A percentile compares a stretch with the other conserved stretches of the same genome.
These are phyloP conservation scores for Phytophthora agathidicida DNA, from an alignment of 352 stramenopile genomes.

Conservation along the genomic window DNA sequence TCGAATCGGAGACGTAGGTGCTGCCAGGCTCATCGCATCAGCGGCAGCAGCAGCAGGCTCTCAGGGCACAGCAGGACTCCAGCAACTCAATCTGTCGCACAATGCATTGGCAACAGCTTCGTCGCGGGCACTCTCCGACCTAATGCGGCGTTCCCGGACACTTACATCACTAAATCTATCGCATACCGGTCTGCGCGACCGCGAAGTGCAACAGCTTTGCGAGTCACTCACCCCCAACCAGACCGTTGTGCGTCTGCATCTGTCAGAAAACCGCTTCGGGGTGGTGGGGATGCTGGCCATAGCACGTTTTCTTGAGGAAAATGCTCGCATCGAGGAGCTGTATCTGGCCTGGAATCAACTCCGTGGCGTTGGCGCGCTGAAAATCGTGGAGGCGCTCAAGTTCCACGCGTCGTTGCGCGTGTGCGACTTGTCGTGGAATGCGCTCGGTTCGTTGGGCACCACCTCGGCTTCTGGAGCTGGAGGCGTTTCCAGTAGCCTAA, in stretches of 20 bases:
- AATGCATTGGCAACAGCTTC: conserved; percentile 54
- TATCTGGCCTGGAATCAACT: conserved; percentile 83
- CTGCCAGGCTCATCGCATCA: conserved; percentile 54
- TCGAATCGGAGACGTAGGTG: conserved; percentile 67
- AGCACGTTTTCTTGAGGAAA: conserved; percentile 77
- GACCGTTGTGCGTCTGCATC: conserved; percentile 60
- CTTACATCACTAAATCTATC: conserved; percentile 71
- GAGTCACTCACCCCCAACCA: conserved; percentile 78
- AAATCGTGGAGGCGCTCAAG: conserved; percentile 75
- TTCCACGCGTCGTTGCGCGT: conserved; percentile 76
- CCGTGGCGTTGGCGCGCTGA: conserved; percentile 68
- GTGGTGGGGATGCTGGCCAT: conserved; percentile 64
- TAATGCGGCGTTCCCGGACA: conserved; percentile 53
- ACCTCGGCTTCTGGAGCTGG: conserved; percentile 4
- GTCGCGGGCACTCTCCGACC: conserved; percentile 39
- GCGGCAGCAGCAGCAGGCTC: conserved; percentile 13
- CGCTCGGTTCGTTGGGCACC: conserved; percentile 49
- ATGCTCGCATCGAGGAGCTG: conserved; percentile 76
- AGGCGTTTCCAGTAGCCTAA: background rate
- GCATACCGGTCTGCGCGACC: conserved; percentile 68
- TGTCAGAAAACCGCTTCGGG: conserved; percentile 81
- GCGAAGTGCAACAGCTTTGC: conserved; percentile 70
- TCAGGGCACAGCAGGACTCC: conserved; percentile 33
- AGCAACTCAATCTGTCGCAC: conserved; percentile 71
- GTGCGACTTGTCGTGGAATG: conserved; percentile 82